phyloP scores from a whole-genome alignment of 2,329 filamentous ascomycete species.

The Ophiocordyceps sinensis region DNA sequence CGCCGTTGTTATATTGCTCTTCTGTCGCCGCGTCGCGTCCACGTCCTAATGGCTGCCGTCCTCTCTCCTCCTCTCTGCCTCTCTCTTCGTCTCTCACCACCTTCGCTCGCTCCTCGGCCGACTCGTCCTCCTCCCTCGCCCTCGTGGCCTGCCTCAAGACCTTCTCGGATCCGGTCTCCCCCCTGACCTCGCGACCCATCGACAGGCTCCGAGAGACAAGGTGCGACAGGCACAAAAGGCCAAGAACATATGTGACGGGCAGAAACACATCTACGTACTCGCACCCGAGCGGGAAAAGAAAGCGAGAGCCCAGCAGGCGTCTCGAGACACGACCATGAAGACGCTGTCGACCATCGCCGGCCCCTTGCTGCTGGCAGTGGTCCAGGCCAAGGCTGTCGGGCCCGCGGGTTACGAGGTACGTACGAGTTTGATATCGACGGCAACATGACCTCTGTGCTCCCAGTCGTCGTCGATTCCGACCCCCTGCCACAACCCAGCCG shows the following conservation, averaged over 20 bases:
- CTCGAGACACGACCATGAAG: conserved; percentile 16
- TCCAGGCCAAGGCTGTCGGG: conserved; percentile 9
- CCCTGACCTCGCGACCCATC: too few species aligned
- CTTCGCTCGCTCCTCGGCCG: too few species aligned
- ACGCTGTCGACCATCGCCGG: conserved; percentile 15
- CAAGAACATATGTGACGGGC: too few species aligned
- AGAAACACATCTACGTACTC: not conserved
- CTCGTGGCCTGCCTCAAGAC: too few species aligned
- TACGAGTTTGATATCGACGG: not conserved
- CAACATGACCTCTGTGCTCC: not conserved
- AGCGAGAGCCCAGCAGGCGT: not conserved
- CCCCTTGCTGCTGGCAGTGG: conserved; percentile 15
- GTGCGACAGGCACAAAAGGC: too few species aligned
- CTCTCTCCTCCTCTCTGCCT: not conserved
- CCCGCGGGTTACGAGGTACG: not conserved
- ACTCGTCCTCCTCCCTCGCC: too few species aligned
- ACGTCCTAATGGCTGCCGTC: too few species aligned
- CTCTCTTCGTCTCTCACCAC: too few species aligned
- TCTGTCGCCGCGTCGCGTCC: not conserved
- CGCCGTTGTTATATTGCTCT: not conserved
- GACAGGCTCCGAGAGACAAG: too few species aligned
- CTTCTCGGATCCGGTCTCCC: too few species aligned
- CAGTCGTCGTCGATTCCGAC: too few species aligned
- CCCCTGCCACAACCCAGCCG: too few species aligned
- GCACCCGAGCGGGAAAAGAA: not conserved